Base-by-base conservation (phyloP, 2,329 filamentous ascomycete species). In the Pseudogymnoascus sp. region DNA sequence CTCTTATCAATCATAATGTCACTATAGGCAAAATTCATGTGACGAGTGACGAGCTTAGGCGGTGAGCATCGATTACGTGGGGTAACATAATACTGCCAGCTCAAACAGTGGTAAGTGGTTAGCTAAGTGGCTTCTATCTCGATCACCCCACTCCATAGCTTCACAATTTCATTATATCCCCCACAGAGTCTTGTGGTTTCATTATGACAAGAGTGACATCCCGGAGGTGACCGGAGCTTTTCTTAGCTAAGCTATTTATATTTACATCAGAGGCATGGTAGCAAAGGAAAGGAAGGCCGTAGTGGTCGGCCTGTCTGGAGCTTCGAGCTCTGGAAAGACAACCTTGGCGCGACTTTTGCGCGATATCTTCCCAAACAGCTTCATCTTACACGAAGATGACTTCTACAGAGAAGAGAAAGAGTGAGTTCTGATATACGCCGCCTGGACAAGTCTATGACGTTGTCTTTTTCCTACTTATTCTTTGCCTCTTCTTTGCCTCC, bases 321-420 rank as follows among this genome's bases (percentile, higher is more conserved):
- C 90, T 66, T 97, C 93, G 1, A 96, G 90, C 3, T 93, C 90
- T 69, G 94, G 94, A 64, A 99, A 99, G 79, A 97, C 94, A 2
- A 97, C 94, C 2, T 83, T 99, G 12, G 90, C 92, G 17, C 85
- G 93, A 2, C 81, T 97, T 10, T 80, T 99, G 15, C 86, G 91
- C 63, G 86, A 90, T 71, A 87, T 96, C 67, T 92, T 97, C 70
- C 87, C 87, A 7, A 79, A 81, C 67, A 81, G 86, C 13, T 93
- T 92, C 71, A 90, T 97, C 70, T 81, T 99, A 21, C 94, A 99
- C 74, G 86, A 96, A 73, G 94, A 99, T 77, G 94, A 99, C 75
- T 99, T 97, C 73, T 99, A 96, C 78, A 86, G 85, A 66, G 80
- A 89, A 0, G 93, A 97, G 72, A 76, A 82, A 31, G 82, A 91